Evolutionary conservation across 2,329 filamentous ascomycete species (phyloP).

Genomic region (Pseudogymnoascus sp.): DNA sequence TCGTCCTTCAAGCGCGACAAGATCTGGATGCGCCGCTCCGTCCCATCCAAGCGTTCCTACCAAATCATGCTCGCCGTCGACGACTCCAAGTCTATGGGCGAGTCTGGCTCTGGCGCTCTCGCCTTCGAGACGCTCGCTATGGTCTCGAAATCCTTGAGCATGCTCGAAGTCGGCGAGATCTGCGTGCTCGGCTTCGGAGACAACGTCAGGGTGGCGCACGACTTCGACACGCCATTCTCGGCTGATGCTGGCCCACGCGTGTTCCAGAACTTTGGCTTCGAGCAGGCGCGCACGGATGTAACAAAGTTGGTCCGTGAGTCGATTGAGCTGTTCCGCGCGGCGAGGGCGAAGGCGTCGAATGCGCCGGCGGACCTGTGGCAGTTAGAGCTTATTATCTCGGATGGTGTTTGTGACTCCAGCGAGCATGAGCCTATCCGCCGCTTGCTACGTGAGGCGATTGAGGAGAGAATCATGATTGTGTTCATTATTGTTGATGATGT

Average conservation of each 20-base stretch:
- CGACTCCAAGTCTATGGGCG: slow-evolving; percentile 90
- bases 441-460: slow-evolving; percentile 77
- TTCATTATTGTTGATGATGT: slow-evolving; percentile 87
- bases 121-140: slow-evolving; percentile 93
- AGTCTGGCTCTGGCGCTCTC: slow-evolving; percentile 65
- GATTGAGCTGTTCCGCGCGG: slow-evolving; percentile 74
- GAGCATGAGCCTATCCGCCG: slow-evolving; percentile 77
- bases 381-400: slow-evolving; percentile 83
- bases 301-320: slow-evolving; percentile 67
- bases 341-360: slow-evolving; percentile 47
- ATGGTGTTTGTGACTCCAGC: slow-evolving; percentile 77
- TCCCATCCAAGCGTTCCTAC: slow-evolving; percentile 89
- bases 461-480: slow-evolving; percentile 94
- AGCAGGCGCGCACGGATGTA: slow-evolving; percentile 81
- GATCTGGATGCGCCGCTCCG: slow-evolving; percentile 95
- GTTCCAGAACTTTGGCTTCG: slow-evolving; percentile 77
- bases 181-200: slow-evolving; percentile 84
- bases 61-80: slow-evolving; percentile 97
- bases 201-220: slow-evolving; percentile 75
- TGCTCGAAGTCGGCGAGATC: slow-evolving; percentile 94
- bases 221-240: slow-evolving; percentile 74
- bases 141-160: slow-evolving; percentile 75
- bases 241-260: slow-evolving; percentile 76
- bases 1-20: slow-evolving; percentile 98
- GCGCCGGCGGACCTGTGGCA: slow-evolving; percentile 80